These are phyloP conservation scores for Eutrema yunnanense DNA, from an alignment of 345 rosid genomes.

Conservation along the genomic window DNA sequence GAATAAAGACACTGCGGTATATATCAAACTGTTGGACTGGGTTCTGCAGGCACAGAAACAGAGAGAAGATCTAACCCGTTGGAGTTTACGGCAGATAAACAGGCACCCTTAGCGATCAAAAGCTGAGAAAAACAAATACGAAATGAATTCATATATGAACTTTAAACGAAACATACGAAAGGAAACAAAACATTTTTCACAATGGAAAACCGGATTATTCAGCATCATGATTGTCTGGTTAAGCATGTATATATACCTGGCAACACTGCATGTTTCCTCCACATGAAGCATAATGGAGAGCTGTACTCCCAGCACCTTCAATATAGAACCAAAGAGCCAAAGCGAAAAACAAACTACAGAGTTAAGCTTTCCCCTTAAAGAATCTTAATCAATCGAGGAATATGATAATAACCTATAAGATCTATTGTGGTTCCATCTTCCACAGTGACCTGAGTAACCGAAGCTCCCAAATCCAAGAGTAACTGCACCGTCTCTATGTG, in stretches of 20 bases:
- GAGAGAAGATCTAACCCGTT: conserved; percentile 49
- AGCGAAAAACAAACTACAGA: conserved; percentile 9
- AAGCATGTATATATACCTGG: conserved; percentile 46
- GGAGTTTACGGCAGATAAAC: conserved; percentile 58
- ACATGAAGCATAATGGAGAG: conserved; percentile 97
- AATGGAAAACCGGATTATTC: background rate
- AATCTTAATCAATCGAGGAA: background rate
- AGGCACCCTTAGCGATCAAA: conserved; percentile 78
- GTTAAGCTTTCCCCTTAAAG: background rate
- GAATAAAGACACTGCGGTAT: background rate
- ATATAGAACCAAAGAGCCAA: conserved; percentile 2
- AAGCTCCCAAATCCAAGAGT: conserved; percentile 88
- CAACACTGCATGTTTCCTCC: conserved; percentile 93
- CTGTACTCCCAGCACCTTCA: conserved; percentile 92
- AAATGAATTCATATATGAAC: background rate
- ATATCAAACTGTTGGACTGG: background rate
- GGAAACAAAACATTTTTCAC: background rate
- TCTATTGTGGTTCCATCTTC: conserved; percentile 95
- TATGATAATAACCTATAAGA: conserved; percentile 58
- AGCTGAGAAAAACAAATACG: conserved; percentile 40
- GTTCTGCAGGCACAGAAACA: background rate
- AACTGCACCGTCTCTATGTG: conserved; percentile 76
- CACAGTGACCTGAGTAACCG: conserved; percentile 61
- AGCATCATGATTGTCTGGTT: background rate
- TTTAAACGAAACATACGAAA: background rate